Evolutionary conservation across 495 filamentous ascomycete species (phyloP).

Genomic region (Aspergillus saccharolyticus): DNA sequence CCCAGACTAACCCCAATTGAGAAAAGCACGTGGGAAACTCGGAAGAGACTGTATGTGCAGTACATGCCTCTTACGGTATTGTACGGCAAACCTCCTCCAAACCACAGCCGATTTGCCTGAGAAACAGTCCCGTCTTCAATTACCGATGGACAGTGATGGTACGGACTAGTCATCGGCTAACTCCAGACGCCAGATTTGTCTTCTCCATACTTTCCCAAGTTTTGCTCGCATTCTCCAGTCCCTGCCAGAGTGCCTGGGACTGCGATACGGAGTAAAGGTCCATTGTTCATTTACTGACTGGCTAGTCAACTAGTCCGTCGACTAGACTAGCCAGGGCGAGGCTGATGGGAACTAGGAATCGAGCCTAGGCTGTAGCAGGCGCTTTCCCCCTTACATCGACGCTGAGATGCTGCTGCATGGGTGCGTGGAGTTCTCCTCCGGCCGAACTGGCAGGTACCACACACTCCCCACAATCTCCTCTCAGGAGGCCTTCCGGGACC

Average conservation of each 20-base stretch:
- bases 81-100: background rate
- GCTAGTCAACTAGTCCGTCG: background rate
- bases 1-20: background rate
- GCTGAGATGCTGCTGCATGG: background rate
- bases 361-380: background rate
- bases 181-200: background rate
- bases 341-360: background rate
- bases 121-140: background rate
- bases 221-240: background rate
- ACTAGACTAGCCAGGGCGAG: background rate
- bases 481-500: background rate
- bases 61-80: background rate
- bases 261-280: background rate
- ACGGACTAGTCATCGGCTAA: background rate
- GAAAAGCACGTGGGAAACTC: background rate
- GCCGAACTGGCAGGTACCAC: background rate
- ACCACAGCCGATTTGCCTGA: background rate
- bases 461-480: background rate
- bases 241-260: too few species aligned
- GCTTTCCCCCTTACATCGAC: background rate
- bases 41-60: background rate
- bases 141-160: background rate
- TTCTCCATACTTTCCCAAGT: background rate
- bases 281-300: background rate
- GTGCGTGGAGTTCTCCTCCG: background rate